phyloP scores from a whole-genome alignment of 2,329 filamentous ascomycete genomes.

The Ophiosphaerella narmari region DNA sequence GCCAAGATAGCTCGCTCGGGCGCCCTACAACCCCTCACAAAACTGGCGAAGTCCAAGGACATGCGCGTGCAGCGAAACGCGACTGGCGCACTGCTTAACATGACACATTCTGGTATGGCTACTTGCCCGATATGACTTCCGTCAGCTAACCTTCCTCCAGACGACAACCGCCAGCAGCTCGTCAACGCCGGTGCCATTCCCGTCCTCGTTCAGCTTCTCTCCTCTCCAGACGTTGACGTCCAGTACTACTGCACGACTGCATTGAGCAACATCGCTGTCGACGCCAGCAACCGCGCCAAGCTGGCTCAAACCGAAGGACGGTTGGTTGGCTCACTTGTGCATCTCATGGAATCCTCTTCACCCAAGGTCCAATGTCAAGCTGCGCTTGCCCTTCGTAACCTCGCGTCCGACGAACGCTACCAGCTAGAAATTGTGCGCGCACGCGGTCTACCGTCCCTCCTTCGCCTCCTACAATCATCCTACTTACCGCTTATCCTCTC shows the following conservation, averaged over 20 bases:
- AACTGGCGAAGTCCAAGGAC: constrained; percentile 93
- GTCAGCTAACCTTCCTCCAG: constrained; percentile 53
- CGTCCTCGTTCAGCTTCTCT: constrained; percentile 91
- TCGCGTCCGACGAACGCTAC: constrained; percentile 98
- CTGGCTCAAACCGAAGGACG: constrained; percentile 88
- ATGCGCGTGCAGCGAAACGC: constrained; percentile 99
- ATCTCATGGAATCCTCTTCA: constrained; percentile 95
- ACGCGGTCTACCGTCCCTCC: constrained; percentile 79
- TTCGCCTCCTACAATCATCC: constrained; percentile 89
- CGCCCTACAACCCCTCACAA: constrained; percentile 85
- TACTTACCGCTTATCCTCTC: constrained; percentile 95
- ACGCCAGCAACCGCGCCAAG: constrained; percentile 86
- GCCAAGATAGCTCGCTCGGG: constrained; percentile 96
- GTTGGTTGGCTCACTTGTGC: constrained; percentile 90
- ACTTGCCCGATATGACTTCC: background rate
- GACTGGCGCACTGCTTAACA: constrained; percentile 93
- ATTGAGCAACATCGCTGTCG: constrained; percentile 97
- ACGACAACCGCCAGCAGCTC: constrained; percentile 96
- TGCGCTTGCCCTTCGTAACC: constrained; percentile 87
- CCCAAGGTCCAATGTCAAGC: constrained; percentile 95
- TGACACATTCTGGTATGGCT: constrained; percentile 91
- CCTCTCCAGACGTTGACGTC: constrained; percentile 91
- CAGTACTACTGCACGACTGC: constrained; percentile 99
- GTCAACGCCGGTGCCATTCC: constrained; percentile 98
- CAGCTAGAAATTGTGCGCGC: constrained; percentile 96